These are phyloP conservation scores for Ustilago tritici DNA, from an alignment of 1,284 basidiomycete genomes.

Conservation along the genomic window DNA sequence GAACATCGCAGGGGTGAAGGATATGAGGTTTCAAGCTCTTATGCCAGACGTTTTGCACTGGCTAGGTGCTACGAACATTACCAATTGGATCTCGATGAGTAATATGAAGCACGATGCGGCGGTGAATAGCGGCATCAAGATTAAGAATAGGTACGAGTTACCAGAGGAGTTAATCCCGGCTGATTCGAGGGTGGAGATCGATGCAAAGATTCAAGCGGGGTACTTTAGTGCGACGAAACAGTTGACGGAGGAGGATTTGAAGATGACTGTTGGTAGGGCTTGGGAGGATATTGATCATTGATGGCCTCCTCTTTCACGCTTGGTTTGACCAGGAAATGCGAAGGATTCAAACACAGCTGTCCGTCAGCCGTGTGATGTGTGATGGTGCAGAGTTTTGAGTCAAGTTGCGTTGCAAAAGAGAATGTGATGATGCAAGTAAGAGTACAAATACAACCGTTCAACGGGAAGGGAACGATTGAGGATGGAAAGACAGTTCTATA, in stretches of 20 bases:
- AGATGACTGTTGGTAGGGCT: constrained; percentile 79
- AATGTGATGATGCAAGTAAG: background rate
- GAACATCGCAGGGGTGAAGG: constrained; percentile 86
- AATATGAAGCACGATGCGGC: constrained; percentile 92
- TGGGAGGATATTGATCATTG: constrained; percentile 75
- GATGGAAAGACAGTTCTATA: background rate
- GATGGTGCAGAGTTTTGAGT: constrained; percentile 1
- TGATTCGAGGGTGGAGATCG: constrained; percentile 59
- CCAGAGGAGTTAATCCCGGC: constrained; percentile 60
- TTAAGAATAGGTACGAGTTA: constrained; percentile 73
- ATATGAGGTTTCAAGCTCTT: constrained; percentile 74
- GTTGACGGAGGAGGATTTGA: constrained; percentile 54
- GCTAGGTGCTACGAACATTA: constrained; percentile 61
- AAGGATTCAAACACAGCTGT: background rate
- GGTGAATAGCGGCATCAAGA: constrained; percentile 84
- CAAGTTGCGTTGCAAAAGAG: constrained; percentile 3
- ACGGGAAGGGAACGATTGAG: background rate
- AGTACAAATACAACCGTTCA: constrained; percentile 1
- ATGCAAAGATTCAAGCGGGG: constrained; percentile 82
- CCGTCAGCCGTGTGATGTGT: background rate
- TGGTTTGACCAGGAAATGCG: background rate
- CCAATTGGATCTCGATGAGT: constrained; percentile 80
- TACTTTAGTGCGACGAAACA: constrained; percentile 57
- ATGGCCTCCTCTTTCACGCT: background rate
- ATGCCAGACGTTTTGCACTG: constrained; percentile 88